phyloP scores from a whole-genome alignment of 768 basidiomycete genomes.

The Tephrocybe sp. region DNA sequence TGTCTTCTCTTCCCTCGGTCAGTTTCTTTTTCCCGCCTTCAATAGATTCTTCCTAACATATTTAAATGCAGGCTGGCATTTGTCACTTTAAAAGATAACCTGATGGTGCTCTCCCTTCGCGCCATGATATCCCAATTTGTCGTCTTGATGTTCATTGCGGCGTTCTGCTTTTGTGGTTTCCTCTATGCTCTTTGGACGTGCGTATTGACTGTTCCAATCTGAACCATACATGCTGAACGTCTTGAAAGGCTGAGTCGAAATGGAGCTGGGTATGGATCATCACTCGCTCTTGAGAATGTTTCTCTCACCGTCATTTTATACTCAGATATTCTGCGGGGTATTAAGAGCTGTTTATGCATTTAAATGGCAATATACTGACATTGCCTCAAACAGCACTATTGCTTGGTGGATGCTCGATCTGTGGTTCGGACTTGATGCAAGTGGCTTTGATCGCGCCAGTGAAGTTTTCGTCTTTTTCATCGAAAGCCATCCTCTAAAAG shows the following conservation, averaged over 20 bases:
- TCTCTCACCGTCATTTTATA: background rate
- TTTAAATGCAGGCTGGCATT: slow-evolving; percentile 70
- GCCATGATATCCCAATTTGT: slow-evolving; percentile 93
- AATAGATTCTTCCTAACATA: slow-evolving; percentile 1
- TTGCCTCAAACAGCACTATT: slow-evolving; percentile 37
- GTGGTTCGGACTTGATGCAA: slow-evolving; percentile 94
- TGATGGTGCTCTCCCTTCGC: slow-evolving; percentile 79
- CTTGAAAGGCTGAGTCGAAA: slow-evolving; percentile 56
- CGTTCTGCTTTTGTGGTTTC: slow-evolving; percentile 91
- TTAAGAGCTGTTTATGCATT: background rate
- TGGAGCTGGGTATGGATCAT: slow-evolving; percentile 46
- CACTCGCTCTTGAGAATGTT: background rate
- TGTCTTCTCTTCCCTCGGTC: slow-evolving; percentile 88
- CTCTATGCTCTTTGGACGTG: slow-evolving; percentile 92
- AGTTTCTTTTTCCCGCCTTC: slow-evolving; percentile 6
- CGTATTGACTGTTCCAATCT: slow-evolving; percentile 29
- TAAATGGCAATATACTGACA: background rate
- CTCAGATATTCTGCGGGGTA: slow-evolving; percentile 32
- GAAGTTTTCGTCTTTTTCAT: slow-evolving; percentile 27
- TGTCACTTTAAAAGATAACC: slow-evolving; percentile 78
- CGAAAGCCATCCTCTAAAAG: background rate
- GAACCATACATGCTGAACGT: slow-evolving; percentile 1
- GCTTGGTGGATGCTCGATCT: slow-evolving; percentile 96
- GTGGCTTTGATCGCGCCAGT: slow-evolving; percentile 83
- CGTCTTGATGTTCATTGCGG: slow-evolving; percentile 79